These are phyloP conservation scores for Coriaria nepalensis DNA, from an alignment of 306 rosid species.

Conservation along the genomic window DNA sequence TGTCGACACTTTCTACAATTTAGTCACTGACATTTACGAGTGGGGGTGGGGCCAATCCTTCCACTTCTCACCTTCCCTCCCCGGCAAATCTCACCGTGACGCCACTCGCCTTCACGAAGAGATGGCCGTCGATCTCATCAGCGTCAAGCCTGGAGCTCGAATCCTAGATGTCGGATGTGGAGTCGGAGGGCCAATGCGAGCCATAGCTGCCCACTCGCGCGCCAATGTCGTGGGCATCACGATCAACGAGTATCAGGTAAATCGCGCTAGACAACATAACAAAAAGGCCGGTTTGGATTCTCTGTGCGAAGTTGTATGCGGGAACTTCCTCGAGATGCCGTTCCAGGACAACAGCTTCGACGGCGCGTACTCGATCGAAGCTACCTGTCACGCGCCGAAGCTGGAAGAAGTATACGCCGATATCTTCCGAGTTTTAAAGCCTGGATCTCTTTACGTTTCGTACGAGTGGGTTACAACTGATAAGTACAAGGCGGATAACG, in stretches of 20 bases:
- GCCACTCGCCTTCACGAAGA: constrained; percentile 94
- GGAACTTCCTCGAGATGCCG: constrained; percentile 87
- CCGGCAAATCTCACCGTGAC: constrained; percentile 66
- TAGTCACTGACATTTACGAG: constrained; percentile 94
- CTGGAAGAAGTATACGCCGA: constrained; percentile 80
- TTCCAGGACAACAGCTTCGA: constrained; percentile 58
- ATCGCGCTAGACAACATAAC: constrained; percentile 61
- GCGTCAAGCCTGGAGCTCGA: constrained; percentile 36
- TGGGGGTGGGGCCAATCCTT: constrained; percentile 99
- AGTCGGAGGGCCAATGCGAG: constrained; percentile 94
- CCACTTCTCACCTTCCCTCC: constrained; percentile 65
- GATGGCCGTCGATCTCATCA: constrained; percentile 84
- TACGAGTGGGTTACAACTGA: constrained; percentile 97
- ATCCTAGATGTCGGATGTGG: constrained; percentile 93
- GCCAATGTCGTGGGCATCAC: constrained; percentile 91
- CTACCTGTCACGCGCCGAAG: constrained; percentile 96
- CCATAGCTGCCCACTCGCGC: constrained; percentile 81
- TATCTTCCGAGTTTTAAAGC: constrained; percentile 70
- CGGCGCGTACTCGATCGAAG: constrained; percentile 95
- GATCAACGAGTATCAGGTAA: constrained; percentile 90
- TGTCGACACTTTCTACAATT: constrained; percentile 85
- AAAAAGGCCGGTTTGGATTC: constrained; percentile 67
- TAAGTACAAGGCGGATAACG: constrained; percentile 30
- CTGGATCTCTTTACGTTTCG: constrained; percentile 68
- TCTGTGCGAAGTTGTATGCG: constrained; percentile 79